Percentiles rank a stretch among this genome's conserved stretches.
phyloP scores from a whole-genome alignment of 805 yeast species.

The Wickerhamomyces ciferrii region DNA sequence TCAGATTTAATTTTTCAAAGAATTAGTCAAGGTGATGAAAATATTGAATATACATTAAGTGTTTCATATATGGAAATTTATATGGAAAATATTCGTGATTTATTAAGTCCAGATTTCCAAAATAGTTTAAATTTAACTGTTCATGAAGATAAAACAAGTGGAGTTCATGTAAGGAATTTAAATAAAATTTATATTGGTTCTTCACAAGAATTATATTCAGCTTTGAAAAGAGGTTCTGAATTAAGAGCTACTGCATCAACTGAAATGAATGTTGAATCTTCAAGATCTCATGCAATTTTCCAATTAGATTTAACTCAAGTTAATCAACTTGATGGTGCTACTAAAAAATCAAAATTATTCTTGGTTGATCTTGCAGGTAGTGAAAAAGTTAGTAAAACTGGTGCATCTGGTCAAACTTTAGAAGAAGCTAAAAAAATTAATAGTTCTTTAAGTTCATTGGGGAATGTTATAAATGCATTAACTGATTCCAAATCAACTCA shows the following conservation, averaged over 20 bases:
- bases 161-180: slow-evolving; percentile 69
- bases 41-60: slow-evolving; percentile 53
- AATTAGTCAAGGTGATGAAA: slow-evolving; percentile 39
- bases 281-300: slow-evolving; percentile 78
- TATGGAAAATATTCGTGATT: slow-evolving; percentile 70
- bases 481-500: slow-evolving; percentile 65
- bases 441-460: slow-evolving; percentile 69
- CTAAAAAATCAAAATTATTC: slow-evolving; percentile 59
- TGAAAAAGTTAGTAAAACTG: slow-evolving; percentile 73
- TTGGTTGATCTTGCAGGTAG: slow-evolving; percentile 87
- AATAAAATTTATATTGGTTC: slow-evolving; percentile 55
- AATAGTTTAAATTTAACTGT: slow-evolving; percentile 33
- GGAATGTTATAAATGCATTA: slow-evolving; percentile 74
- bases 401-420: slow-evolving; percentile 66
- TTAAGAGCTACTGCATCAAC: slow-evolving; percentile 57
- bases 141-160: slow-evolving; percentile 59
- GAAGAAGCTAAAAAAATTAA: slow-evolving; percentile 87
- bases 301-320: slow-evolving; percentile 64
- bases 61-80: slow-evolving; percentile 79
- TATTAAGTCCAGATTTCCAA: slow-evolving; percentile 40
- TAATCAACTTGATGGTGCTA: slow-evolving; percentile 45
- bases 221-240: slow-evolving; percentile 54
- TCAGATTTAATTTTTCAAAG: slow-evolving; percentile 58
- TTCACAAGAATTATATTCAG: slow-evolving; percentile 49
- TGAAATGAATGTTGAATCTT: slow-evolving; percentile 65